Percentiles rank a stretch among this genome's conserved stretches.
phyloP scores from a whole-genome alignment of 2,329 filamentous ascomycete genomes.

The Chaetomiaceae sp. region DNA sequence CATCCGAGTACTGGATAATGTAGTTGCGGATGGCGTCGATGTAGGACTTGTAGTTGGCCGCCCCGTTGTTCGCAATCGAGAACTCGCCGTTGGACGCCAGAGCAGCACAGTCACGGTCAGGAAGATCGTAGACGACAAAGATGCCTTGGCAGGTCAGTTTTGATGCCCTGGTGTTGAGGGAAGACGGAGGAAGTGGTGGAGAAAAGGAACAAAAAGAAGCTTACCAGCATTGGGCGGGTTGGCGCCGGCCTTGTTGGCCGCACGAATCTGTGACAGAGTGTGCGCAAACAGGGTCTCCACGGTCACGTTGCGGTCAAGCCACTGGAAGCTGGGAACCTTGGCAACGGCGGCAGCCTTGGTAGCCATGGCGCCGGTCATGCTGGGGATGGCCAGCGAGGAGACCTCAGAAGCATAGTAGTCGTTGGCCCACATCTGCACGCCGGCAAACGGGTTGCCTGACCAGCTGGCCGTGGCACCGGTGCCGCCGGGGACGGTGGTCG shows the following conservation, averaged over 20 bases:
- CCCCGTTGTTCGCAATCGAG: conserved; percentile 43
- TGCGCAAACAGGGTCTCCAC: conserved; percentile 38
- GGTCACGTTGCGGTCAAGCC: conserved; percentile 46
- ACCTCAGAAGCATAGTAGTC: conserved; percentile 51
- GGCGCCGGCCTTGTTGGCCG: conserved; percentile 31
- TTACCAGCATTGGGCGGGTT: conserved; percentile 37
- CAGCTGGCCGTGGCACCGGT: conserved; percentile 35
- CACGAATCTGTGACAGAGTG: conserved; percentile 36
- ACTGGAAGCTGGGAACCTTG: conserved; percentile 48
- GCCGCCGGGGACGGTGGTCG: conserved; percentile 27
- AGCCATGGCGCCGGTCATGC: conserved; percentile 49
- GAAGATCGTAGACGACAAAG: conserved; percentile 53
- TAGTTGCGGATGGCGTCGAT: conserved; percentile 43
- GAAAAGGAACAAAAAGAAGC: no score
- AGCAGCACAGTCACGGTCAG: conserved; percentile 53
- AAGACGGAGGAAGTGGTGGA: no score
- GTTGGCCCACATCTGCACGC: conserved; percentile 48
- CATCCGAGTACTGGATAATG: conserved; percentile 38
- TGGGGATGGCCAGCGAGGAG: conserved; percentile 53
- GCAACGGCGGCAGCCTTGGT: conserved; percentile 47
- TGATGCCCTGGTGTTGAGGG: no score
- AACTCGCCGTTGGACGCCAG: conserved; percentile 53
- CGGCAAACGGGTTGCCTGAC: conserved; percentile 50
- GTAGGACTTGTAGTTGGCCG: conserved; percentile 49
- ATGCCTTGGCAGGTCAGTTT: no score